Evolutionary conservation across 1,139 yeast species (phyloP), one percentile per base, ranked within the genome.

Genomic region (Schwanniomyces etchellsii): DNA sequence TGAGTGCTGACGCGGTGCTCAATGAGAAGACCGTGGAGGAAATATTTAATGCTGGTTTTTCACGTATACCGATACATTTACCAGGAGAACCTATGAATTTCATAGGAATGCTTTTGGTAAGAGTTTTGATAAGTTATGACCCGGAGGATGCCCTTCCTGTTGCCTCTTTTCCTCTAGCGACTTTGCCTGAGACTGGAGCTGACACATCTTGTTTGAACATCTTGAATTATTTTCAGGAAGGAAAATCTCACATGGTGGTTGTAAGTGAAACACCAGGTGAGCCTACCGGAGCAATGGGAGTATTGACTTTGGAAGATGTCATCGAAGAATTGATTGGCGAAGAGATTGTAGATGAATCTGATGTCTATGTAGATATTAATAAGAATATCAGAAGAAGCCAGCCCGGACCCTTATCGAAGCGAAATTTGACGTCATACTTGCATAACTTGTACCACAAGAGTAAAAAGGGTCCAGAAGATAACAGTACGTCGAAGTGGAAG

Each of bases 321-420:
- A 91, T 91, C 50, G 98, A 91, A 57, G 98, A 91, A 57, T 70
- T 91, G 44, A 91, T 91, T 57, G 98, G 98, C 34, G 97, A 91
- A 56, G 98, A 91, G 55, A 91, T 91, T 48, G 89, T 91, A 30
- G 98, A 91, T 52, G 98, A 91, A 56, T 78, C 89, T n/a, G 98
- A 91, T 52, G 97, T 89, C 16, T 89, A 83, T 50, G 74, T 89
- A 36, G 96, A 88, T 57, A 84, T 89, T 40, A 88, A 86, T 55
- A 83, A 83, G 43, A 83, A 85, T 44, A 86, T 88, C 48, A 82
- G 81, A 52, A 70, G 95, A 46, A 71, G 74, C 20, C 78, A 78
- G 41, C 96, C 96, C 1, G 95, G 95, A 2, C 96, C 96, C 1
- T 64, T 86, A 39, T 70, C 84, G 12, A 82, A 81, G 50, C 66